These are phyloP conservation scores for Coemansia sp. DNA, from an alignment of 192 early-diverging fungal species.

Conservation along the genomic window DNA sequence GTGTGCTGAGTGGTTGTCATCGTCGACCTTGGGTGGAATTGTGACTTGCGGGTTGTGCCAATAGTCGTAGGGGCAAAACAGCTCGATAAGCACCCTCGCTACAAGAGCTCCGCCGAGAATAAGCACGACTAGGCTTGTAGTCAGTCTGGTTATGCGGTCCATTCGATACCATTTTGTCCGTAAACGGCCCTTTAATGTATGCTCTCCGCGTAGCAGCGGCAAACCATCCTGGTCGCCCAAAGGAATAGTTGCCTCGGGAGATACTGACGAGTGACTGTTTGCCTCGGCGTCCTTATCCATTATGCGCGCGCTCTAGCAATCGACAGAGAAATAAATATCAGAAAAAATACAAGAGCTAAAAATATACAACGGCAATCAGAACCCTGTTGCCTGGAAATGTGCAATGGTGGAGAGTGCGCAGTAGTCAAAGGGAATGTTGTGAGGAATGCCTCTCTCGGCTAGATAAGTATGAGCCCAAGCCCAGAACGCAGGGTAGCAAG, in stretches of 20 bases:
- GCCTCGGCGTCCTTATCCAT: conserved; percentile 10
- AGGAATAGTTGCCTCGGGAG: conserved; percentile 23
- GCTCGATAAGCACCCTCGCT: conserved; percentile 30
- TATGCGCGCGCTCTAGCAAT: neutral
- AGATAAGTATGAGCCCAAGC: neutral
- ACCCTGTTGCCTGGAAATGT: conserved; percentile 4
- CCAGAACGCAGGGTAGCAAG: conserved; percentile 2
- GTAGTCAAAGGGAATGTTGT: conserved; percentile 20
- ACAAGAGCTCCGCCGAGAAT: conserved; percentile 21
- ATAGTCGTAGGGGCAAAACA: conserved; percentile 35
- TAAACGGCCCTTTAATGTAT: conserved; percentile 24
- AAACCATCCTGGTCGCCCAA: conserved; percentile 16
- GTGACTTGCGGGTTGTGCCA: conserved; percentile 40
- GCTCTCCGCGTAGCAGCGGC: conserved; percentile 25
- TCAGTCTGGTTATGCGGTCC: conserved; percentile 38
- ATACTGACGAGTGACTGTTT: conserved; percentile 9
- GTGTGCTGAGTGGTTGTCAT: conserved; percentile 16
- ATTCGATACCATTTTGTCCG: conserved; percentile 34
- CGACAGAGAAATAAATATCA: neutral
- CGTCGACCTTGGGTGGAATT: conserved; percentile 30
- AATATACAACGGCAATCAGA: neutral
- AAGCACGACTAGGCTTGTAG: conserved; percentile 23
- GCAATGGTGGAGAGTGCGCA: conserved; percentile 10
- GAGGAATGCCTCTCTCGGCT: conserved; percentile 5
- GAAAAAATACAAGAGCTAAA: conserved; percentile 1